These are phyloP conservation scores for Beta corolliflora DNA, from an alignment of 179 eudicot genomes.

Conservation along the genomic window DNA sequence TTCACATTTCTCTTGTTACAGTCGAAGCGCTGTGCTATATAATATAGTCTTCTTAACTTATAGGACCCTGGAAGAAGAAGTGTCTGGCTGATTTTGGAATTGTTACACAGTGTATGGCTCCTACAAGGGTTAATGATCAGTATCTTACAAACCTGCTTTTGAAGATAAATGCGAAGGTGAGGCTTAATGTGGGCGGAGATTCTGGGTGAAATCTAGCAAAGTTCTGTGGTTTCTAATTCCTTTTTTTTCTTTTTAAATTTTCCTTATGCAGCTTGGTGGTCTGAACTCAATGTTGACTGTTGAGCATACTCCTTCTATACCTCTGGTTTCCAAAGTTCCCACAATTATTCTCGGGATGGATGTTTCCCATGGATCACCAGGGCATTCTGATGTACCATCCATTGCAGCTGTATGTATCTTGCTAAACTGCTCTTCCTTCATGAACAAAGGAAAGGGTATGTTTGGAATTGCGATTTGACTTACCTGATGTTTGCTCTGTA, in stretches of 20 bases:
- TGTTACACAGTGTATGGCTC: conserved; percentile 84
- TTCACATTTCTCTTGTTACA: background rate
- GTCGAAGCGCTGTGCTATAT: background rate
- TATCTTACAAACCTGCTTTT: conserved; percentile 76
- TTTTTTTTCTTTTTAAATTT: background rate
- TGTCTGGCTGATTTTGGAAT: conserved; percentile 67
- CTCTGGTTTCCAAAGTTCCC: conserved; percentile 67
- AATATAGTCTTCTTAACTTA: background rate
- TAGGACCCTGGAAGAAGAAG: conserved; percentile 89
- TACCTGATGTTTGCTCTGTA: conserved; percentile 5
- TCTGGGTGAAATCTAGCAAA: too few species aligned
- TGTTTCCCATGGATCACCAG: conserved; percentile 90
- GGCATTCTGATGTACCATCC: conserved; percentile 88
- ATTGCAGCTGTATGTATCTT: conserved; percentile 69
- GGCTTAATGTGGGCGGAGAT: background rate
- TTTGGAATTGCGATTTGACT: too few species aligned
- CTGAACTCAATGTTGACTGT: conserved; percentile 63
- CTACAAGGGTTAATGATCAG: conserved; percentile 75
- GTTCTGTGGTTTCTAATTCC: background rate
- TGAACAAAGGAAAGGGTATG: background rate
- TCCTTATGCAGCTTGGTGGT: conserved; percentile 67
- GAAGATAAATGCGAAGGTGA: conserved; percentile 88
- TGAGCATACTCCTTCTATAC: conserved; percentile 59
- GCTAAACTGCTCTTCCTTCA: background rate
- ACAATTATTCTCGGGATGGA: conserved; percentile 89